Evolutionary conservation across 768 basidiomycete species (phyloP).

Genomic region (Pleurotus eryngii): DNA sequence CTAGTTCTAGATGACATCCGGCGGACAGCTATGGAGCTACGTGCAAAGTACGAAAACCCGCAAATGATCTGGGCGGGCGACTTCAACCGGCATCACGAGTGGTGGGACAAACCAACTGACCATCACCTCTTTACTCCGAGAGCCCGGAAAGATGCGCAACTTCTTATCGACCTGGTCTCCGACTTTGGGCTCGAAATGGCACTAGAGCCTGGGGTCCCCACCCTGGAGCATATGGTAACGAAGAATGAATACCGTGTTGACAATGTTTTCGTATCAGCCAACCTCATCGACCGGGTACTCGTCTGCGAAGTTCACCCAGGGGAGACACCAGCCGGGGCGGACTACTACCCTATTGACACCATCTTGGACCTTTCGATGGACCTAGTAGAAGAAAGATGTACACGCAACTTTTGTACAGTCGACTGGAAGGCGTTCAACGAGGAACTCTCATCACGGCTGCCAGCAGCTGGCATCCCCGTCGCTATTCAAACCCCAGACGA

Average conservation of each 20-base stretch:
- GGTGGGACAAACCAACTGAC: conserved; percentile 33
- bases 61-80: conserved; percentile 32
- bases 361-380: conserved; percentile 17
- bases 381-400: neutral
- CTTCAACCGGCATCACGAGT: conserved; percentile 38
- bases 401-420: conserved; percentile 21
- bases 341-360: conserved; percentile 38
- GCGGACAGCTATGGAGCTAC: neutral
- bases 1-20: neutral
- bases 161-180: conserved; percentile 22
- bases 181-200: conserved; percentile 29
- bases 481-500: neutral
- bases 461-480: conserved; percentile 7
- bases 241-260: conserved; percentile 36
- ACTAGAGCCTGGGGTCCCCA: conserved; percentile 31
- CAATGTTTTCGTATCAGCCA: conserved; percentile 35
- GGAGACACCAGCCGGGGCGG: conserved; percentile 20
- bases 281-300: conserved; percentile 16
- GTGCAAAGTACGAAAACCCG: neutral
- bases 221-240: conserved; percentile 21
- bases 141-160: conserved; percentile 17
- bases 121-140: conserved; percentile 30
- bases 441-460: conserved; percentile 9
- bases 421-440: conserved; percentile 29
- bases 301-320: conserved; percentile 22